Base-by-base conservation (phyloP, 2,329 filamentous ascomycete species). In the Trichothecium sympodiale region DNA sequence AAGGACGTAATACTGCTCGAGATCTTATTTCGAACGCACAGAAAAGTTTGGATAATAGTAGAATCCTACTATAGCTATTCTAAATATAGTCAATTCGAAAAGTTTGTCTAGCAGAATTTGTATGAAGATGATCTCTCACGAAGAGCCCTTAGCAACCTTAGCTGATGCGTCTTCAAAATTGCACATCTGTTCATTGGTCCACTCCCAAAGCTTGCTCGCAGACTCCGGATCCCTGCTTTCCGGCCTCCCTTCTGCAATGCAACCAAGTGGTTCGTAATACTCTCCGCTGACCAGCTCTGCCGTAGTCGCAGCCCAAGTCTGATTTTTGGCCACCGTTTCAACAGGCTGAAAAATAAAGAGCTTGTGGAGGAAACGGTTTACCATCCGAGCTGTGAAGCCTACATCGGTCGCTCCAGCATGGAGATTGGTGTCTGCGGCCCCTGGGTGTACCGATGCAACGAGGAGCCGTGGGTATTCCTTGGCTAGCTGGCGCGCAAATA, bases 151-250 rank as follows among this genome's bases (percentile, higher is more conserved):
- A n/a, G n/a, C n/a, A n/a, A n/a, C n/a, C n/a, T n/a, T n/a, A n/a
- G n/a, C n/a, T n/a, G n/a, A n/a, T n/a, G n/a, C n/a, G n/a, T n/a
- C n/a, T n/a, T n/a, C n/a, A n/a, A 25, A 10, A 25, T 25, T 10
- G 20, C 20, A 10, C 20, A 53, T 31, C 40, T 53, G 48, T 33
- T 49, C 41, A 39, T 52, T 46, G 3, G 50, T 53, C 51, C 50
- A 53, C 12, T 50, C 48, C 50, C 51, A 53, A n/a, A 53, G 25
- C 35, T 45, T 45, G 37, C 46, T 42, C 14, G 41, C 40, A 12
- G 51, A 26, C 14, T 42, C 46, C 13, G 46, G 40, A 16, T 52
- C 42, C 33, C 36, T 43, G 3, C 40, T 36, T 13, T 41, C 34
- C 17, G 37, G 36, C 3, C 37, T 44, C 5, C 43, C 43, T 14